These are phyloP conservation scores for Ceratocystis papillata DNA, from an alignment of 2,329 filamentous ascomycete genomes.

Conservation along the genomic window DNA sequence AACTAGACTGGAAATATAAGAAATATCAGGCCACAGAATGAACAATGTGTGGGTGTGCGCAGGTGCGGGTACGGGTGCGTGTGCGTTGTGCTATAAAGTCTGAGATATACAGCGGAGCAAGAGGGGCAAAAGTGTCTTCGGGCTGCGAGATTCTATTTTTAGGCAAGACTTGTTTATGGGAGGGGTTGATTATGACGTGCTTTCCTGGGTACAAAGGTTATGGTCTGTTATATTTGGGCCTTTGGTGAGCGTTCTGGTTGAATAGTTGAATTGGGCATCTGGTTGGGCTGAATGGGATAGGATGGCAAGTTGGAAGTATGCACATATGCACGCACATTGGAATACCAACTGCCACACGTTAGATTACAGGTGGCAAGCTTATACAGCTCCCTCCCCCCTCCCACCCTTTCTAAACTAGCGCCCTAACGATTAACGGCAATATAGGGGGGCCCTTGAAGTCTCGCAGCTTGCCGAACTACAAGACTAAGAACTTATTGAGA, in stretches of 20 bases:
- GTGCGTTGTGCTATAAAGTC: background rate
- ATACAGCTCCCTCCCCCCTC: background rate
- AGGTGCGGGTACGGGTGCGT: too few species aligned
- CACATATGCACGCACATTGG: background rate
- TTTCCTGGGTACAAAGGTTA: background rate
- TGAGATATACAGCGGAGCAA: background rate
- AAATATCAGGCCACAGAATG: background rate
- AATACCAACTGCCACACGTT: background rate
- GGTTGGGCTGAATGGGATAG: background rate
- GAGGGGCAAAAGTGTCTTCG: background rate
- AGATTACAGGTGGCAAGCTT: background rate
- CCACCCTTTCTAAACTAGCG: background rate
- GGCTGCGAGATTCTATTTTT: conserved; percentile 12
- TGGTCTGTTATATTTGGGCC: background rate
- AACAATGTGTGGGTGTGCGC: background rate
- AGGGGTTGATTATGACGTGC: background rate
- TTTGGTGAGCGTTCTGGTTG: background rate
- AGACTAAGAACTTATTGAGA: background rate
- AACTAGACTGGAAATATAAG: background rate
- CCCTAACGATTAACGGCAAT: background rate
- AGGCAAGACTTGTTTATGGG: background rate
- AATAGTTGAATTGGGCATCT: background rate
- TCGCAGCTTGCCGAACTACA: background rate
- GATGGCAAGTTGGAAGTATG: too few species aligned
- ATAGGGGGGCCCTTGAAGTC: background rate